Percentiles rank a stretch among this genome's conserved stretches.
These are phyloP conservation scores for Tolypocladium amazonense DNA, from an alignment of 2,329 filamentous ascomycete species.

Conservation along the genomic window DNA sequence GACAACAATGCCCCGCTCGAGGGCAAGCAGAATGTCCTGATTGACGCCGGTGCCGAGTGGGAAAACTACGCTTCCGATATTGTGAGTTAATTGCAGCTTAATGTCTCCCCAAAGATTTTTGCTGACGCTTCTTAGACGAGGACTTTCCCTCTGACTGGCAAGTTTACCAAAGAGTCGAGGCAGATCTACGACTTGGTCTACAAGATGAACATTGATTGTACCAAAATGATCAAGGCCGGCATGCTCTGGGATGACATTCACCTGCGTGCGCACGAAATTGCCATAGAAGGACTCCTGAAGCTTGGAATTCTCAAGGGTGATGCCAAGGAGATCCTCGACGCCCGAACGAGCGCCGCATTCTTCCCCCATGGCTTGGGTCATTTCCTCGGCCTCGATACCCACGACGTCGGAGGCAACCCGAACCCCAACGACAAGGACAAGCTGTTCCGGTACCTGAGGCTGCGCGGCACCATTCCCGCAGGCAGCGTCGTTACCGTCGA, in stretches of 20 bases:
- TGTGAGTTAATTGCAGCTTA: slow-evolving; percentile 16
- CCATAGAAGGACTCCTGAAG: slow-evolving; percentile 65
- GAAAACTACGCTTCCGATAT: slow-evolving; percentile 62
- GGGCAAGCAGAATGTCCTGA: slow-evolving; percentile 66
- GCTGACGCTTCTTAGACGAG: slow-evolving; percentile 47
- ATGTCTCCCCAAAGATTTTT: neutral
- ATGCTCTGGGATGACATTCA: slow-evolving; percentile 77
- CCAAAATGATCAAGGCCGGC: slow-evolving; percentile 60
- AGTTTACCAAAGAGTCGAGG: slow-evolving; percentile 58
- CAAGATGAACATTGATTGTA: slow-evolving; percentile 76
- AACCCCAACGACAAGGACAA: slow-evolving; percentile 70
- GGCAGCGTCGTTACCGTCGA: slow-evolving; percentile 89
- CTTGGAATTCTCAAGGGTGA: slow-evolving; percentile 64
- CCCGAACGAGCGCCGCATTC: slow-evolving; percentile 77
- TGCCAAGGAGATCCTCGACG: slow-evolving; percentile 63
- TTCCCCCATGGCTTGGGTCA: slow-evolving; percentile 88
- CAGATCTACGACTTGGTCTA: slow-evolving; percentile 76
- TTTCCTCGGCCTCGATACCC: slow-evolving; percentile 86
- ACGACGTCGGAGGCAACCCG: slow-evolving; percentile 72
- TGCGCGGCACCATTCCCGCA: slow-evolving; percentile 63
- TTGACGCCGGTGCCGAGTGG: slow-evolving; percentile 77
- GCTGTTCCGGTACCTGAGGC: slow-evolving; percentile 79
- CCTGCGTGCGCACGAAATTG: slow-evolving; percentile 66
- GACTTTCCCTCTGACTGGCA: slow-evolving; percentile 71
- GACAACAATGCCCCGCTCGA: slow-evolving; percentile 61